Evolutionary conservation across 495 filamentous ascomycete genomes (phyloP).

Genomic region (Cladorrhinum samala): DNA sequence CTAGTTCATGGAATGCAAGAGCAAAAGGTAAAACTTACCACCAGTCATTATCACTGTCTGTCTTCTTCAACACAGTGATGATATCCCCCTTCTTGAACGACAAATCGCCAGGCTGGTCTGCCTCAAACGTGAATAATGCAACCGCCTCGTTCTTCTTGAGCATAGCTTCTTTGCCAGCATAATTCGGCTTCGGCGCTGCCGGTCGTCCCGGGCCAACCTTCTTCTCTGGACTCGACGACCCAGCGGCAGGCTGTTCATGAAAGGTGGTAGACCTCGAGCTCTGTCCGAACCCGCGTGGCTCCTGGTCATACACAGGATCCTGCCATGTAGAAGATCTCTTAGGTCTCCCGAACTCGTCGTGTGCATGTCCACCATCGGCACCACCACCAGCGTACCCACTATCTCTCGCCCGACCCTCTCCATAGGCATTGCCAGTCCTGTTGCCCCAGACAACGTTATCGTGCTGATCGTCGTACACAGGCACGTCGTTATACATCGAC

Average conservation of each 20-base stretch:
- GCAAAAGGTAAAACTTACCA: constrained; percentile 63
- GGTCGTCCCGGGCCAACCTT: constrained; percentile 56
- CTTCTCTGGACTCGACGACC: constrained; percentile 38
- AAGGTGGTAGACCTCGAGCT: constrained; percentile 43
- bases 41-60: constrained; percentile 86
- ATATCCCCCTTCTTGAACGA: constrained; percentile 96
- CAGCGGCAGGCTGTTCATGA: constrained; percentile 26
- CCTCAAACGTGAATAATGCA: constrained; percentile 87
- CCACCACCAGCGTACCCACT: constrained; percentile 29
- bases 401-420: constrained; percentile 61
- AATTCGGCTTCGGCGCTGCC: constrained; percentile 82
- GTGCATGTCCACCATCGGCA: constrained; percentile 50
- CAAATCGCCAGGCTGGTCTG: constrained; percentile 87
- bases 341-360: constrained; percentile 42
- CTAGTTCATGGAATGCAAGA: too few species aligned
- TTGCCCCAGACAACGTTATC: constrained; percentile 95
- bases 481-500: constrained; percentile 84
- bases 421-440: constrained; percentile 64
- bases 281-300: constrained; percentile 39
- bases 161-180: constrained; percentile 56
- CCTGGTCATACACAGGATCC: constrained; percentile 80
- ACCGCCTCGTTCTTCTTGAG: constrained; percentile 78
- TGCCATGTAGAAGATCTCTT: constrained; percentile 75
- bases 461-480: constrained; percentile 80
- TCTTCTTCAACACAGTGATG: constrained; percentile 94